Evolutionary conservation across 2,329 filamentous ascomycete species (phyloP).

Genomic region (Neonectria neomacrospora): DNA sequence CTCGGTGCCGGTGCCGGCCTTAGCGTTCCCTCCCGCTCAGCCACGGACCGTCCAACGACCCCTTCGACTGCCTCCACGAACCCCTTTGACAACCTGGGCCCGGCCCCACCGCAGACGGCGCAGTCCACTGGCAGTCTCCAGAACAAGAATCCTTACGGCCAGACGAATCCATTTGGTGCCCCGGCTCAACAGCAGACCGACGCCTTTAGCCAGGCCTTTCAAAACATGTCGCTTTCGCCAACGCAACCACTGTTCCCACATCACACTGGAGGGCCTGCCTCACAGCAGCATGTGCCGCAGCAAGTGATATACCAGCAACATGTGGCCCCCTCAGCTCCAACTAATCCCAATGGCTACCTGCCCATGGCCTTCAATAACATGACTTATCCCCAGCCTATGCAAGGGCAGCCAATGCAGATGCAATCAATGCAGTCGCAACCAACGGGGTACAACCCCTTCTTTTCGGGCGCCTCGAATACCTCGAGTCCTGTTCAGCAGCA

Average conservation of each 20-base stretch:
- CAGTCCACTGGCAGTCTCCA: slow-evolving; percentile 72
- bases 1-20: slow-evolving; percentile 49
- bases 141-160: slow-evolving; percentile 65
- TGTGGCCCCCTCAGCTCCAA: slow-evolving; percentile 56
- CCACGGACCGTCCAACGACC: slow-evolving; percentile 51
- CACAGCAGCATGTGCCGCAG: slow-evolving; percentile 51
- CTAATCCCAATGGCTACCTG: slow-evolving; percentile 54
- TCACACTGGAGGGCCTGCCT: slow-evolving; percentile 72
- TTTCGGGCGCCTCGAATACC: slow-evolving; percentile 48
- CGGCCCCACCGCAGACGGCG: slow-evolving; percentile 68
- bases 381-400: slow-evolving; percentile 54
- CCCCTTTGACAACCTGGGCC: slow-evolving; percentile 72
- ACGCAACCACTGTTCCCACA: slow-evolving; percentile 77
- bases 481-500: slow-evolving; percentile 48
- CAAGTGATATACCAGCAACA: slow-evolving; percentile 57
- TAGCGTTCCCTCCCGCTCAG: slow-evolving; percentile 46
- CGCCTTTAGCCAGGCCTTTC: slow-evolving; percentile 74
- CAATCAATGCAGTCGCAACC: slow-evolving; percentile 53
- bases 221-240: slow-evolving; percentile 75
- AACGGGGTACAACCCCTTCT: slow-evolving; percentile 65
- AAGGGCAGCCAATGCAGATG: slow-evolving; percentile 55
- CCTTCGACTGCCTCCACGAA: slow-evolving; percentile 67
- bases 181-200: slow-evolving; percentile 52
- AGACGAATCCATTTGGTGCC: slow-evolving; percentile 76
- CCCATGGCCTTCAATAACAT: slow-evolving; percentile 56